Evolutionary conservation across 176 grass and related monocot species (phyloP).

Genomic region (Musa troglodytarum): DNA sequence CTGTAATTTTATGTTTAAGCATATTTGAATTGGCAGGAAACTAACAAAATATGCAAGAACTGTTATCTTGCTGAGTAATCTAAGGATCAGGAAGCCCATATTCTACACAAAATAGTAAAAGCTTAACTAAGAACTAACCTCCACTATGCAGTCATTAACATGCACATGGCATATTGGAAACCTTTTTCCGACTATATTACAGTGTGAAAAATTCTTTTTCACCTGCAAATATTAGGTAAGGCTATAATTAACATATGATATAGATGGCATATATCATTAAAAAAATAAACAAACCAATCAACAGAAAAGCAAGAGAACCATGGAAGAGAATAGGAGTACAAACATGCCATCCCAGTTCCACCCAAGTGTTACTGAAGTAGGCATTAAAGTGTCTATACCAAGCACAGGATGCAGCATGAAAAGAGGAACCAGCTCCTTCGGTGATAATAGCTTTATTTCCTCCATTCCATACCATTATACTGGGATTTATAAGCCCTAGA

Average conservation of each 20-base stretch:
- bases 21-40: background rate
- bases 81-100: background rate
- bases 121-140: conserved; percentile 40
- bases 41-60: background rate
- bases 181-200: conserved; percentile 73
- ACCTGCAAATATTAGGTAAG: conserved; percentile 41
- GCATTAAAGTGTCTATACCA: too few species aligned
- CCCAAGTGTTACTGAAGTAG: background rate
- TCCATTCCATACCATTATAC: background rate
- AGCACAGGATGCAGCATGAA: too few species aligned
- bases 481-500: background rate
- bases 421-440: too few species aligned
- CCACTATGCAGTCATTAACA: conserved; percentile 52
- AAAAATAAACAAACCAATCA: background rate
- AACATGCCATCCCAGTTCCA: background rate
- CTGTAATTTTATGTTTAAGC: background rate
- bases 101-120: background rate
- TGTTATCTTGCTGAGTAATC: background rate
- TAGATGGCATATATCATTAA: background rate
- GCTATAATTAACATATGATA: background rate
- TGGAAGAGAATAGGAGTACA: background rate
- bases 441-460: too few species aligned
- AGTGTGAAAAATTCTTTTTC: conserved; percentile 57
- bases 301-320: background rate
- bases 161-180: conserved; percentile 96